Evolutionary conservation across 768 basidiomycete genomes (phyloP), one percentile per base, ranked within the genome.

Genomic region (Hygrophorus pudorinus): DNA sequence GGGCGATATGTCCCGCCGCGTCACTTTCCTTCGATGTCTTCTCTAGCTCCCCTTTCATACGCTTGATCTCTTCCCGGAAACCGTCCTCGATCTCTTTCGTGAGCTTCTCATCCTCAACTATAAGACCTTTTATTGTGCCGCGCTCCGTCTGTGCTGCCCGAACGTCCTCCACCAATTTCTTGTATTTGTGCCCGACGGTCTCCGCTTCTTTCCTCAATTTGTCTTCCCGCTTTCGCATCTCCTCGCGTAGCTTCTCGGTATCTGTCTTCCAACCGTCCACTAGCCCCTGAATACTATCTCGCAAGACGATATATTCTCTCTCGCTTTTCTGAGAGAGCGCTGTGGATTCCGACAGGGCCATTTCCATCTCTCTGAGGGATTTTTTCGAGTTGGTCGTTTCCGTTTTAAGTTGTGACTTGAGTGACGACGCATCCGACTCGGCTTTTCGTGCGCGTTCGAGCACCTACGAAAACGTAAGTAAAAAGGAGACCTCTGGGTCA

Each of bases 371-470:
- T 16, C 84, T 78, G 9, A 89, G 57, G 0, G 77, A 65, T 57
- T 84, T 84, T 61, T 90, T 91, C 7, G 81, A 76, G 10, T 73
- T 71, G 2, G 77, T 60, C 1, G 81, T 79, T 56, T 89, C 85
- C 12, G 70, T 63, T 61, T 89, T 88, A 51, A 90, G 74, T 50
- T 83, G 80, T 2, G 71, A 53, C 60, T 83, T 88, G 6, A 91
- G 66, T 14, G 72, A 52, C 3, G 75, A 59, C 2, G 84, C 79
- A 54, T 89, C 84, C 0, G 79, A 71, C 59, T 93, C 90, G 3
- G 90, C 90, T 55, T 86, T 85, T 33, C 89, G 76, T 13, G 89
- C 89, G 4, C 90, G 79, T 51, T 86, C 85, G 27, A 91, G 72
- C 11, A 87, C 79, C 81, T 84, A 41, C 11, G 29, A 28, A 27